Percentiles rank a stretch among this genome's conserved stretches.
Conservation (phyloP, 2,329 filamentous ascomycete genomes). For the Colletotrichum chrysophilum region DNA sequence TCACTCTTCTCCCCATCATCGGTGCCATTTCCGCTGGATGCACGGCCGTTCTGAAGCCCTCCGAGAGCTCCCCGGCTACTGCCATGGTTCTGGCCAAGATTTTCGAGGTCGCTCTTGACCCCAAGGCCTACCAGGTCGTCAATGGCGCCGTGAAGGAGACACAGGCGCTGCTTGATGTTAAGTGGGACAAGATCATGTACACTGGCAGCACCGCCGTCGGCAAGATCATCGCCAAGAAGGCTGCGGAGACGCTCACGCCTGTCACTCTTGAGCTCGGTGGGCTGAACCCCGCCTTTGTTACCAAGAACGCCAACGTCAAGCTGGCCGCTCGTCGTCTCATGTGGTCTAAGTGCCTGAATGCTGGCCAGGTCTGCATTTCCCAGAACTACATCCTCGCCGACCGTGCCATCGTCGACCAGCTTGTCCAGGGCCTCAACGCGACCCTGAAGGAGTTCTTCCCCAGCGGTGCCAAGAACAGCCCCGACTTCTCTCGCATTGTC, state of each 20-base stretch:
- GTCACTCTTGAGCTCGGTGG: slow-evolving; percentile 91
- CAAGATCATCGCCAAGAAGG: slow-evolving; percentile 88
- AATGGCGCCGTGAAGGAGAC: slow-evolving; percentile 85
- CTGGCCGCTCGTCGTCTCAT: slow-evolving; percentile 84
- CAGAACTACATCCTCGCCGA: slow-evolving; percentile 94
- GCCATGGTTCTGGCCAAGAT: slow-evolving; percentile 83
- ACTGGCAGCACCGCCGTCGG: slow-evolving; percentile 82
- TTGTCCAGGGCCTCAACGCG: slow-evolving; percentile 76
- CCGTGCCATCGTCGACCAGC: slow-evolving; percentile 70
- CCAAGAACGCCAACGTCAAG: slow-evolving; percentile 78
- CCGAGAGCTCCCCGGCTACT: slow-evolving; percentile 77
- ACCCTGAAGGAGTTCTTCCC: slow-evolving; percentile 83
- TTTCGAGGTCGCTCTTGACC: slow-evolving; percentile 77
- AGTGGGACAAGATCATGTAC: slow-evolving; percentile 99
- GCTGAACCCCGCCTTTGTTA: slow-evolving; percentile 89
- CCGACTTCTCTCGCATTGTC: slow-evolving; percentile 81
- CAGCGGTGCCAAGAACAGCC: slow-evolving; percentile 76
- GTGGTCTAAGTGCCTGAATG: slow-evolving; percentile 88
- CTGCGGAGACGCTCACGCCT: slow-evolving; percentile 86
- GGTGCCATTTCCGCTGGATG: slow-evolving; percentile 94
- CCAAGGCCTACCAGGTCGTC: slow-evolving; percentile 75
- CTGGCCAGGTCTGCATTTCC: slow-evolving; percentile 89
- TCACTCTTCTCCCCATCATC: slow-evolving; percentile 78
- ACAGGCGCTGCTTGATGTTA: slow-evolving; percentile 80
- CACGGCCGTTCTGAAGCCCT: slow-evolving; percentile 89